Conservation (phyloP, 768 basidiomycete species). For the Tylopilus vinaceipallidus region DNA sequence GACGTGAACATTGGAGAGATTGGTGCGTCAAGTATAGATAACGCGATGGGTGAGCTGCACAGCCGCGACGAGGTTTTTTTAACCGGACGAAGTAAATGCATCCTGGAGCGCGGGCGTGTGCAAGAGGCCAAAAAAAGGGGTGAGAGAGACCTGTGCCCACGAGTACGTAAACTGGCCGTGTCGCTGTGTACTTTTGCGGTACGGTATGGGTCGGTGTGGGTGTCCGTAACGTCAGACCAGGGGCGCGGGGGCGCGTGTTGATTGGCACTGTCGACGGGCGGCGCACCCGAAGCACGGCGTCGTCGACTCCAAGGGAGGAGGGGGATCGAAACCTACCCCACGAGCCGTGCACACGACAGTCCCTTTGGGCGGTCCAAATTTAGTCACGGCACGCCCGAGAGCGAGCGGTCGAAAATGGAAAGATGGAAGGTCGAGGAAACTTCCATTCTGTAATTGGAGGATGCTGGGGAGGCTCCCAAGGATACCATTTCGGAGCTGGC, state of each 20-base stretch:
- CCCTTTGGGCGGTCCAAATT: slow-evolving; percentile 1
- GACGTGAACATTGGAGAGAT: background rate
- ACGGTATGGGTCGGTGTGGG: background rate
- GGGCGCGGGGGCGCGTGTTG: background rate
- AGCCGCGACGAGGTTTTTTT: background rate
- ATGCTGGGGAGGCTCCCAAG: background rate
- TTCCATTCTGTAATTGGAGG: slow-evolving; percentile 15
- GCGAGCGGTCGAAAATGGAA: slow-evolving; percentile 15
- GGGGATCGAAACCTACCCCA: background rate
- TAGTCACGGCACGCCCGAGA: background rate
- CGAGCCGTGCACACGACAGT: slow-evolving; percentile 4
- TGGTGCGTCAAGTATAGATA: slow-evolving; percentile 1
- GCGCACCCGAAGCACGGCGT: background rate
- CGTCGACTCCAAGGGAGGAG: background rate
- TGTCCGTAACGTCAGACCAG: background rate
- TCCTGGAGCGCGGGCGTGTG: background rate
- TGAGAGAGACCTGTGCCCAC: slow-evolving; percentile 6
- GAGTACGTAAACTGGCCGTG: slow-evolving; percentile 10
- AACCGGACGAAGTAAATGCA: background rate
- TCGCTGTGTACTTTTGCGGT: background rate
- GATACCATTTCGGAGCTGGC: background rate
- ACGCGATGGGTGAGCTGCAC: background rate
- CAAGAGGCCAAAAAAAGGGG: slow-evolving; percentile 2
- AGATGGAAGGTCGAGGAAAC: slow-evolving; percentile 10
- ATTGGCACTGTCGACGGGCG: background rate